Percentiles rank a stretch among this genome's conserved stretches.
Conservation (phyloP, 805 yeast genomes). For the Pichia rugopelliculosa region DNA sequence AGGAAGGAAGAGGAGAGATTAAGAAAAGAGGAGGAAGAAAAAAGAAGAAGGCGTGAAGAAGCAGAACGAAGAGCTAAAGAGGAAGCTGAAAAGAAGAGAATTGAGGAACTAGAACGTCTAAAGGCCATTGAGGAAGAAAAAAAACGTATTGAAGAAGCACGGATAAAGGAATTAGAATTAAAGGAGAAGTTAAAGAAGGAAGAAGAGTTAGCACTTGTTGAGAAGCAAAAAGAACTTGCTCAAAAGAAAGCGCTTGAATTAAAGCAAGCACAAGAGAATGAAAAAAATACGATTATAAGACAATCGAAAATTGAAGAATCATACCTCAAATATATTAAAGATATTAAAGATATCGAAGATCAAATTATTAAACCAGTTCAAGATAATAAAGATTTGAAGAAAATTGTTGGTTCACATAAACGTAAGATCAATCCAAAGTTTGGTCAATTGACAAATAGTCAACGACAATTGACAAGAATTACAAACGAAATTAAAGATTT, state of each 20-base stretch:
- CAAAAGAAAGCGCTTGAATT: slow-evolving; percentile 18
- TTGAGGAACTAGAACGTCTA: slow-evolving; percentile 13
- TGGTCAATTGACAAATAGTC: slow-evolving; percentile 82
- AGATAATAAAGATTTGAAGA: slow-evolving; percentile 34
- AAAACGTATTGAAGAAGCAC: slow-evolving; percentile 18
- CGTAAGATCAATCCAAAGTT: slow-evolving; percentile 80
- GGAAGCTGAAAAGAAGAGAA: slow-evolving; percentile 13
- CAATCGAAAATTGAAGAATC: slow-evolving; percentile 32
- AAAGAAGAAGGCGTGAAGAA: slow-evolving; percentile 16
- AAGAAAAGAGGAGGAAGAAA: slow-evolving; percentile 16
- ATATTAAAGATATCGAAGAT: slow-evolving; percentile 50
- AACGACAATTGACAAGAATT: slow-evolving; percentile 47
- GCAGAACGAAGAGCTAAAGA: slow-evolving; percentile 13
- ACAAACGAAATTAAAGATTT: slow-evolving; percentile 43
- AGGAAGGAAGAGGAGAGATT: slow-evolving; percentile 19
- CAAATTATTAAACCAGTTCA: slow-evolving; percentile 51
- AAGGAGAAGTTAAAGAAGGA: slow-evolving; percentile 17
- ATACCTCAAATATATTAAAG: slow-evolving; percentile 42
- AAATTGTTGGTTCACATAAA: slow-evolving; percentile 51
- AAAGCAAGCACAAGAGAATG: slow-evolving; percentile 18
- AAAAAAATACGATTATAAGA: slow-evolving; percentile 21
- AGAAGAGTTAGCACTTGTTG: slow-evolving; percentile 13
- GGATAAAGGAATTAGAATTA: slow-evolving; percentile 15
- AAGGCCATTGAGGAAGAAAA: slow-evolving; percentile 12
- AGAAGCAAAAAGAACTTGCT: slow-evolving; percentile 17